phyloP scores from a whole-genome alignment of 2,329 filamentous ascomycete species.

The Nothopassalora personata region DNA sequence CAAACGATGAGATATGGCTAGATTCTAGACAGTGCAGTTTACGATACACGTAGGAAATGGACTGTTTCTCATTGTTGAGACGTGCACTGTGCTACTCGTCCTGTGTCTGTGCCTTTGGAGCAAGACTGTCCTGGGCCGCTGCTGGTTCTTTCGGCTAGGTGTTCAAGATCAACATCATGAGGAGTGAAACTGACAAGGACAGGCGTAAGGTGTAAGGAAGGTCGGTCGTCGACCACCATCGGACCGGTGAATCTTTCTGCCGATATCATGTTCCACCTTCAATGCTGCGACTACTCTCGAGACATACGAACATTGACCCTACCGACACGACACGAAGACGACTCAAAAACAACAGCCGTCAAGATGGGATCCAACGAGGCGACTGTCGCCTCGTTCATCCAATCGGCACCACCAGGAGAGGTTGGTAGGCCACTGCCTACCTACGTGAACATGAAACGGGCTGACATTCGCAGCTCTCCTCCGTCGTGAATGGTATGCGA shows the following conservation, averaged over 20 bases:
- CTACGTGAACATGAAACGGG: constrained; percentile 20
- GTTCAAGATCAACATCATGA: no score
- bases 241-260: no score
- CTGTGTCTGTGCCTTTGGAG: no score
- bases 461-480: constrained; percentile 60
- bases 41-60: neutral
- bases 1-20: neutral
- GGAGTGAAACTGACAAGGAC: no score
- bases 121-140: no score
- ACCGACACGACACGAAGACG: neutral
- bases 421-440: constrained; percentile 48
- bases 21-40: neutral
- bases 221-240: no score
- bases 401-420: constrained; percentile 94
- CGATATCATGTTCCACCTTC: neutral
- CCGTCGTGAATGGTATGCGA: constrained; percentile 75
- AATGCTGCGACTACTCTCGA: neutral
- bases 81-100: no score
- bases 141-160: no score
- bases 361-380: constrained; percentile 30
- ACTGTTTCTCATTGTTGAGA: no score
- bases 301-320: neutral
- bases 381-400: constrained; percentile 69
- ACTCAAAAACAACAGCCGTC: neutral
- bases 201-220: no score